These are phyloP conservation scores for Suhomyces anneliseae DNA, from an alignment of 1,139 yeast genomes.

Conservation along the genomic window DNA sequence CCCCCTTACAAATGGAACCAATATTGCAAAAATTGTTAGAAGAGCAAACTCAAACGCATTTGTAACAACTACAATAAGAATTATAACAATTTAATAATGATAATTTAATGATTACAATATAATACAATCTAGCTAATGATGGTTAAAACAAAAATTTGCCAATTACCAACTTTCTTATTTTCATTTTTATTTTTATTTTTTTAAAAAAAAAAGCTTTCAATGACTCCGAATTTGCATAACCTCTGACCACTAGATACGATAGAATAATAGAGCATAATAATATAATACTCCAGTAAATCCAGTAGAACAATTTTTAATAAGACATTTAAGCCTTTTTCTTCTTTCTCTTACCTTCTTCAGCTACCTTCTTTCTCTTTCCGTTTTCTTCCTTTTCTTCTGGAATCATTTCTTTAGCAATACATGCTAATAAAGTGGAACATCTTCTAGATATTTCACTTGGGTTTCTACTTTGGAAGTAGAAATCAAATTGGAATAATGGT, in stretches of 20 bases:
- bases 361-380: slow-evolving; percentile 19
- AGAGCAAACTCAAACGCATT: not conserved
- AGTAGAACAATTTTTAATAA: too few relatives aligned
- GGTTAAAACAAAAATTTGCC: not conserved
- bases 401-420: slow-evolving; percentile 60
- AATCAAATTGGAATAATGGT: slow-evolving; percentile 67
- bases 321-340: slow-evolving; percentile 4
- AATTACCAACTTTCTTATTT: not conserved
- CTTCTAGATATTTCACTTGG: slow-evolving; percentile 66
- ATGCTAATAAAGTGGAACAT: slow-evolving; percentile 62
- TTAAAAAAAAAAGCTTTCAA: not conserved
- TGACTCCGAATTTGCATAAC: not conserved
- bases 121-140: not conserved
- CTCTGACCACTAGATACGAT: not conserved
- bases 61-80: too few relatives aligned
- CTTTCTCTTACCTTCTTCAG: slow-evolving; percentile 8
- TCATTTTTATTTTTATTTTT: too few relatives aligned
- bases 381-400: slow-evolving; percentile 19
- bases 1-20: slow-evolving; percentile 59
- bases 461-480: slow-evolving; percentile 68
- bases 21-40: slow-evolving; percentile 48
- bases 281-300: too few relatives aligned
- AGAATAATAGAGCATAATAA: not conserved
- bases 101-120: not conserved
- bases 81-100: not conserved